These are phyloP conservation scores for Apiotrichum domesticum DNA, from an alignment of 1,284 basidiomycete genomes.

Conservation along the genomic window DNA sequence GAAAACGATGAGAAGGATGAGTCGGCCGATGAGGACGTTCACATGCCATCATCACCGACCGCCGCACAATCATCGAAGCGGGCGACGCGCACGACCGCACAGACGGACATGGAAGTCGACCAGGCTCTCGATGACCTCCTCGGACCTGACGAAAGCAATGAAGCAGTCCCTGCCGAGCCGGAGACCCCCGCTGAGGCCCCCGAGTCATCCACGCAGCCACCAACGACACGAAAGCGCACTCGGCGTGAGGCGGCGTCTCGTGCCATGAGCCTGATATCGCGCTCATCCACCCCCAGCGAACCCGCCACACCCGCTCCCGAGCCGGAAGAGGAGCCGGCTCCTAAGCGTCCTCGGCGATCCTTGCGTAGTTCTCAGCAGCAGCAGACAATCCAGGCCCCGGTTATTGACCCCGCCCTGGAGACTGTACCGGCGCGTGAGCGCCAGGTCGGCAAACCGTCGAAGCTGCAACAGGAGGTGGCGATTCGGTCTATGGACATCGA, in stretches of 20 bases:
- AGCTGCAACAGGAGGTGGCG: no score
- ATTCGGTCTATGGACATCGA: not conserved
- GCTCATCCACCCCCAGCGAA: not conserved
- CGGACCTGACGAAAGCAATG: not conserved
- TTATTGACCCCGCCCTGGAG: not conserved
- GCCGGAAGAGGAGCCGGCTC: not conserved
- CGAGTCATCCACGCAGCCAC: not conserved
- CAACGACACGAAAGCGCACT: not conserved
- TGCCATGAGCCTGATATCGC: not conserved
- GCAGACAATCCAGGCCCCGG: not conserved
- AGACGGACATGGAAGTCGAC: not conserved
- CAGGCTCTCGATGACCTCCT: not conserved
- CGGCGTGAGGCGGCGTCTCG: not conserved
- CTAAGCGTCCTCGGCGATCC: not conserved
- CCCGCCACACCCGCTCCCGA: no score
- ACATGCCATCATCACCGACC: not conserved
- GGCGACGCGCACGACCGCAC: no score
- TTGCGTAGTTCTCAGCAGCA: not conserved
- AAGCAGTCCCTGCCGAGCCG: no score
- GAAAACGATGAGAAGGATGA: not conserved
- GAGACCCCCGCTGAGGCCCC: not conserved
- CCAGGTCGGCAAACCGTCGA: no score
- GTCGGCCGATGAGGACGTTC: constrained; percentile 8
- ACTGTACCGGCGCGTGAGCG: not conserved
- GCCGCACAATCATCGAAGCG: not conserved